Base-by-base conservation (phyloP, 2,329 filamentous ascomycete genomes). In the Metarhizium sp. region DNA sequence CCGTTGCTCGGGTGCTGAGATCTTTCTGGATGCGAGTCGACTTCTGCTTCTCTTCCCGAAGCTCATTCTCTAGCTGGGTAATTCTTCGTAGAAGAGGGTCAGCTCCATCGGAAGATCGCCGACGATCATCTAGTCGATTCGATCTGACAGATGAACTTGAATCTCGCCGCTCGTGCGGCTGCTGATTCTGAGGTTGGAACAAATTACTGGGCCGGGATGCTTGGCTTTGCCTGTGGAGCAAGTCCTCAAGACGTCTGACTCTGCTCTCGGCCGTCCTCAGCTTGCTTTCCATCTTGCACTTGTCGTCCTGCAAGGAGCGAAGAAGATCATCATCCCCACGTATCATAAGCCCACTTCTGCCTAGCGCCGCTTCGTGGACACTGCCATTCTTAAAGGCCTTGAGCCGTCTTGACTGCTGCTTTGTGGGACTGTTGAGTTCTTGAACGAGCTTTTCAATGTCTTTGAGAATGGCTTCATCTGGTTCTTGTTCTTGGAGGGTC, bases 371-470 rank as follows among this genome's bases (percentile, higher is more conserved):
- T 67, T 97, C 94, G 64, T 96, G 91, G 42, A 97, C 81, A 66
- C 94, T 97, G 16, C 94, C 94, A 66, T 95, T 94, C 67, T 96
- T 96, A 76, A 99, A 97, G 5, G 90, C 91, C 68, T 92, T 95
- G 6, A 94, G 82, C 56, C 90, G 84, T 69, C 90, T 92, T 58
- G 86, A 82, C 66, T 95, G 92, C 67, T 94, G 90, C 63, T 87
- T 90, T 0, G 90, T 94, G 2, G 92, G 91, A 55, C 81, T 83
- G 66, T 86, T 86, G 14, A 97, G 77, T 54, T 95, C 91, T 58
- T 85, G 84, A 57, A 95, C 80, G 18, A 91, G 81, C 64, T 90
- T 88, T 3, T 78, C 75, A 38, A 97, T 78, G 52, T 95, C 89
- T 11, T 85, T 78, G 1, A 90, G 75, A 57, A 92, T 75, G 2